Evolutionary conservation across 352 stramenopile genomes (phyloP).

Genomic region (Pythium volutum): DNA sequence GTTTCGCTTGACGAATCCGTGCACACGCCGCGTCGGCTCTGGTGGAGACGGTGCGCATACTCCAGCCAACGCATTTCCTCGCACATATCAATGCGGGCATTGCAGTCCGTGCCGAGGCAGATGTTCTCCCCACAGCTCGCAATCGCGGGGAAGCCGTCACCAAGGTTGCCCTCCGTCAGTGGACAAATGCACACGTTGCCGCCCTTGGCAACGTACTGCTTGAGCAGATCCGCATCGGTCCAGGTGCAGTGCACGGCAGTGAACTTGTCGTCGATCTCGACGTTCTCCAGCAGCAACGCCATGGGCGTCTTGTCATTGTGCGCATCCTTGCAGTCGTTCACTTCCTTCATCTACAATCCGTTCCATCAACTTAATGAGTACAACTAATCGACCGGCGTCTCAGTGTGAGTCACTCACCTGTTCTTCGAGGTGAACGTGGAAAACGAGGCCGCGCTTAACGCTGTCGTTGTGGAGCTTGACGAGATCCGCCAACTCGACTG

Average conservation of each 20-base stretch:
- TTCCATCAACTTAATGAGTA: not conserved
- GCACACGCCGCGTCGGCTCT: conserved; percentile 64
- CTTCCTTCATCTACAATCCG: conserved; percentile 48
- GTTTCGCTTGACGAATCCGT: conserved; percentile 48
- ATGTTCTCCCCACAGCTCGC: conserved; percentile 62
- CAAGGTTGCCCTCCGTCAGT: conserved; percentile 70
- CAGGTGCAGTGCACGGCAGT: conserved; percentile 78
- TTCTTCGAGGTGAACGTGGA: conserved; percentile 22
- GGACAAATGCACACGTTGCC: conserved; percentile 78
- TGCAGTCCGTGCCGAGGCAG: conserved; percentile 75
- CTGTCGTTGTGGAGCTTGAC: conserved; percentile 66
- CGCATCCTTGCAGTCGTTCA: conserved; percentile 68
- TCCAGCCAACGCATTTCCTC: conserved; percentile 84
- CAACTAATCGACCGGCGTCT: not conserved
- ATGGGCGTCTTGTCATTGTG: conserved; percentile 59
- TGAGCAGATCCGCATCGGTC: conserved; percentile 52
- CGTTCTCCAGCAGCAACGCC: conserved; percentile 57
- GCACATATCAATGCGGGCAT: conserved; percentile 78
- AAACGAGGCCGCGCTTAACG: conserved; percentile 38
- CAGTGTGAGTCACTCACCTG: conserved; percentile 2
- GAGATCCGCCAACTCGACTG: conserved; percentile 56
- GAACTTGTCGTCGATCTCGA: conserved; percentile 70
- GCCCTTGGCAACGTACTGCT: conserved; percentile 53
- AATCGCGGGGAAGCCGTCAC: conserved; percentile 67
- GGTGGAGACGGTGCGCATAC: conserved; percentile 63